Conservation (phyloP, 306 rosid species). For the Inga leiocalycina region DNA sequence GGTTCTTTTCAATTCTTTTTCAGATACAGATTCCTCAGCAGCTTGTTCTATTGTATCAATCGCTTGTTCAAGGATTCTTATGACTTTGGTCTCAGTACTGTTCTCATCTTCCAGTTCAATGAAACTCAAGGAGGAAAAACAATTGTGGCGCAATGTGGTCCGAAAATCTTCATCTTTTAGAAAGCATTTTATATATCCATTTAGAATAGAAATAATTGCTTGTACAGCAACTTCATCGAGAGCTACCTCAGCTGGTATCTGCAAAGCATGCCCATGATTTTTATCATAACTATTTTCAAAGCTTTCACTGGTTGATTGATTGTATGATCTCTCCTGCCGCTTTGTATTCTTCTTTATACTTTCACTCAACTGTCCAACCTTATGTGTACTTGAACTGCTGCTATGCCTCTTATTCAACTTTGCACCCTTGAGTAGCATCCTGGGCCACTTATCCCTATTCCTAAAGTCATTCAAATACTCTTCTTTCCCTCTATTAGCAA, state of each 20-base stretch:
- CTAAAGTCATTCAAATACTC: conserved; percentile 21
- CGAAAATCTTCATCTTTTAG: conserved; percentile 66
- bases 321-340: neutral
- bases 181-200: conserved; percentile 62
- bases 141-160: conserved; percentile 45
- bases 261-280: conserved; percentile 20
- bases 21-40: conserved; percentile 50
- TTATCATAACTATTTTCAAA: conserved; percentile 20
- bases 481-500: conserved; percentile 33
- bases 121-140: conserved; percentile 57
- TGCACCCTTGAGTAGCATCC: conserved; percentile 18
- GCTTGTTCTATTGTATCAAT: conserved; percentile 63
- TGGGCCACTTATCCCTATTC: conserved; percentile 5
- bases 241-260: conserved; percentile 32
- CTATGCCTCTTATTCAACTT: conserved; percentile 12
- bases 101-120: conserved; percentile 45
- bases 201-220: conserved; percentile 77
- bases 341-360: conserved; percentile 18
- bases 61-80: conserved; percentile 72
- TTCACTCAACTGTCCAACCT: conserved; percentile 24
- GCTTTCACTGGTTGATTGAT: conserved; percentile 30
- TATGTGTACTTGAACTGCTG: conserved; percentile 22
- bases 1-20: conserved; percentile 55
- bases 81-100: conserved; percentile 49
- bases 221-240: conserved; percentile 52